Percentiles rank a stretch among this genome's conserved stretches.
These are phyloP conservation scores for Microascus cirrosus DNA, from an alignment of 2,329 filamentous ascomycete species.

Conservation along the genomic window DNA sequence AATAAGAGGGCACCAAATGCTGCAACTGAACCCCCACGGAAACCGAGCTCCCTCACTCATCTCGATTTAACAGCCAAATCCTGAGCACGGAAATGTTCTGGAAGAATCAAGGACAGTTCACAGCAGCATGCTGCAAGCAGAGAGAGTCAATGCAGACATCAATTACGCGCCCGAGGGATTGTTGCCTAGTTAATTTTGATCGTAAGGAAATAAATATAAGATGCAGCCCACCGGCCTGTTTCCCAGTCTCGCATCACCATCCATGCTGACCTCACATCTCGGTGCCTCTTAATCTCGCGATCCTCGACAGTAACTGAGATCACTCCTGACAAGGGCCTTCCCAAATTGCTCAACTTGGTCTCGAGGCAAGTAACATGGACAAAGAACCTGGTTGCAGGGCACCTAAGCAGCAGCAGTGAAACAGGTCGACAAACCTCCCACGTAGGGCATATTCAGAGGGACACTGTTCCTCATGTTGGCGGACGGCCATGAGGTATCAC, in stretches of 20 bases:
- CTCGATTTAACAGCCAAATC: too few species aligned
- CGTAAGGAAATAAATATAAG: too few species aligned
- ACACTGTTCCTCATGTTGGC: conserved; percentile 12
- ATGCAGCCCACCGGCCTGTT: too few species aligned
- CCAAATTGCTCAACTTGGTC: conserved; percentile 12
- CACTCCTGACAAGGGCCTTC: conserved; percentile 10
- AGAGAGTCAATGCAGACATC: too few species aligned
- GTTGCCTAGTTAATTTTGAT: too few species aligned
- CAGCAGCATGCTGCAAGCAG: too few species aligned
- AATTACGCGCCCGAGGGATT: too few species aligned
- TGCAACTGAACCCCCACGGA: background rate
- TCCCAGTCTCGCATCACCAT: too few species aligned
- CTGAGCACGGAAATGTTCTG: too few species aligned
- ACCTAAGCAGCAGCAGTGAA: conserved; percentile 14
- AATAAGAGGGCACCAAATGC: background rate
- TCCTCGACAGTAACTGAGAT: conserved; percentile 6
- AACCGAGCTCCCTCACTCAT: too few species aligned
- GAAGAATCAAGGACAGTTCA: too few species aligned
- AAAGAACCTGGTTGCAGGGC: conserved; percentile 13
- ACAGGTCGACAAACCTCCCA: conserved; percentile 13
- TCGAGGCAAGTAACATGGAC: conserved; percentile 15
- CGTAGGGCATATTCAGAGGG: conserved; percentile 16
- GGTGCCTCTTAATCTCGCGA: background rate
- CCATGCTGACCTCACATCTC: too few species aligned
- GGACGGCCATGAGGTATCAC: background rate